Evolutionary conservation across 163 green algal species (phyloP).

Genomic region (Coccomyxa subellipsoidea): DNA sequence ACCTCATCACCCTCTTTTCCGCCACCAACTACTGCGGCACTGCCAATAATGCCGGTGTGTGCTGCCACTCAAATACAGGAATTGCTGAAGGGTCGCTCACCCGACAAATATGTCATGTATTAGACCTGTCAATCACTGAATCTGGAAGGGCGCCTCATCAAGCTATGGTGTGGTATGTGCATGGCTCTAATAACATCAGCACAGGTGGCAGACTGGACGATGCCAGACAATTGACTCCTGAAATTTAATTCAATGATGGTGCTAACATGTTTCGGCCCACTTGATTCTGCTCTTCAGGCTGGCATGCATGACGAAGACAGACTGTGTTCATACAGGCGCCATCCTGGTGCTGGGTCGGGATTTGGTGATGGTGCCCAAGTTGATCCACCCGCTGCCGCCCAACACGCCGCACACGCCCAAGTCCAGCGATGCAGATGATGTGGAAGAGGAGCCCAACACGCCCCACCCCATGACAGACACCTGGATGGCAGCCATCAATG

Average conservation of each 20-base stretch:
- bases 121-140: no score
- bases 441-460: conserved; percentile 55
- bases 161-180: no score
- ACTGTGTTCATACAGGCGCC: conserved; percentile 76
- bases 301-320: no score
- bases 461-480: conserved; percentile 61
- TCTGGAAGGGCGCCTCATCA: no score
- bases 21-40: conserved; percentile 99
- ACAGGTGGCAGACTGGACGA: no score
- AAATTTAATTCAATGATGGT: no score
- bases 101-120: no score
- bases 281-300: no score
- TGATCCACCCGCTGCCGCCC: conserved; percentile 97
- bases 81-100: no score
- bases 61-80: not conserved
- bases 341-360: conserved; percentile 94
- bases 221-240: no score
- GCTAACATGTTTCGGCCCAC: no score
- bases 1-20: conserved; percentile 93
- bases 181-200: no score
- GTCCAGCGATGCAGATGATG: conserved; percentile 33
- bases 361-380: conserved; percentile 97
- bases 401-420: conserved; percentile 63
- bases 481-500: conserved; percentile 89
- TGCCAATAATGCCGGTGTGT: conserved; percentile 85